Evolutionary conservation across 78 protist species (phyloP), one percentile per base, ranked within the genome.

Genomic region (Dictyostelium firmibasis): DNA sequence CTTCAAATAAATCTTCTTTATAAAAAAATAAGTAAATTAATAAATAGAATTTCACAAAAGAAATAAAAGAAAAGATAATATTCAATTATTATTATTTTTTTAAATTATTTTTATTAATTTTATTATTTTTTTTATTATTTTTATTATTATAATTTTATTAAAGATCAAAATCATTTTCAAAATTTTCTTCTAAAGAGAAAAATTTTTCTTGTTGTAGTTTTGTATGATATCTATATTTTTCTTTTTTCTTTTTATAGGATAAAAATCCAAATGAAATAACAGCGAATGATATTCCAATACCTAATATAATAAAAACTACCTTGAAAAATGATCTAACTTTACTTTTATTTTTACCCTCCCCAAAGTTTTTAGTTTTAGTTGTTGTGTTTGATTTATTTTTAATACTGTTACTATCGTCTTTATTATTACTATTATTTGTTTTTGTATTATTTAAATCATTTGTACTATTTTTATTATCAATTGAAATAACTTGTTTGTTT

Each of bases 211-310:
- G 67, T 67, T n/a, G 75, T 76, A 76, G 41, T 76, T 38, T 76
- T 36, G n/a, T 36, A 76, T 76, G 83, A n/a, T 33, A n/a, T 41
- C 41, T 38, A 38, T 76, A 76, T 38, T 76, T 76, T 38, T 76
- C 83, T n/a, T 76, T 76, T 38, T 38, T 76, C 29, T 76, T 76
- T 76, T 76, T 76, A 76, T 76, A 76, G 2, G 47, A 38, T 8
- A 76, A n/a, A 18, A 10, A 76, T 8, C n/a, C 57, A 38, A 23
- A 33, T 23, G n/a, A 6, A 23, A 76, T 1, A 0, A 25, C 41
- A 10, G 41, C 47, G 9, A 76, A 2, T 23, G 31, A n/a, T 10
- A 76, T 0, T 3, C 36, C 57, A 76, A 76, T 4, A 2, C 33
- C 57, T n/a, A 76, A 76, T 1, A 76, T n/a, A 41, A 76, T 76